phyloP scores from a whole-genome alignment of 139 green algal species.

The Marvania coccoides region DNA sequence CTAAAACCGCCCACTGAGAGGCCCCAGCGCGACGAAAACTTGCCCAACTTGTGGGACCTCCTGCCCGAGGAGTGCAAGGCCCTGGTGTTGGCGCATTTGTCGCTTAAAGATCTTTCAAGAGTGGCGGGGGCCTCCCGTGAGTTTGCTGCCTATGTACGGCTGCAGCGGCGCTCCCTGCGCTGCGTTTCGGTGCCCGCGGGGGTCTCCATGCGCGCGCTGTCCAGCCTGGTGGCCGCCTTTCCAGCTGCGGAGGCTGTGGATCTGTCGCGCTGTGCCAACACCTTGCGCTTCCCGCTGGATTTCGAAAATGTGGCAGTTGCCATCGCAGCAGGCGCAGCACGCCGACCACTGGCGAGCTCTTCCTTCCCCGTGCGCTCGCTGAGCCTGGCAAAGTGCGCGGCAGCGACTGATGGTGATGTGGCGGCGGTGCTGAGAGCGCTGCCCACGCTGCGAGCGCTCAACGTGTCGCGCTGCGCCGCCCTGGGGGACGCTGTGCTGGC shows the following conservation, averaged over 20 bases:
- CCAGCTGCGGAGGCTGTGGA: background rate
- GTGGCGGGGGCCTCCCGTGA: background rate
- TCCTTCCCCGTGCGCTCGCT: background rate
- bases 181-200: background rate
- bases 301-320: background rate
- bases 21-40: background rate
- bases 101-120: background rate
- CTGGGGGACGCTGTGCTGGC: background rate
- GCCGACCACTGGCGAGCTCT: background rate
- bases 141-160: background rate
- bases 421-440: background rate
- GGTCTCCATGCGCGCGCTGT: background rate
- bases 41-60: background rate
- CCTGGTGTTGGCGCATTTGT: background rate
- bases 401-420: background rate
- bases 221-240: background rate
- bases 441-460: background rate
- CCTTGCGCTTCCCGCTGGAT: background rate
- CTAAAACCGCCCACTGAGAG: background rate
- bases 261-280: background rate
- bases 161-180: background rate
- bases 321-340: background rate
- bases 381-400: background rate
- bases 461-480: background rate
- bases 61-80: constrained; percentile 6